These are phyloP conservation scores for Candida argentea DNA, from an alignment of 805 yeast genomes.

Conservation along the genomic window DNA sequence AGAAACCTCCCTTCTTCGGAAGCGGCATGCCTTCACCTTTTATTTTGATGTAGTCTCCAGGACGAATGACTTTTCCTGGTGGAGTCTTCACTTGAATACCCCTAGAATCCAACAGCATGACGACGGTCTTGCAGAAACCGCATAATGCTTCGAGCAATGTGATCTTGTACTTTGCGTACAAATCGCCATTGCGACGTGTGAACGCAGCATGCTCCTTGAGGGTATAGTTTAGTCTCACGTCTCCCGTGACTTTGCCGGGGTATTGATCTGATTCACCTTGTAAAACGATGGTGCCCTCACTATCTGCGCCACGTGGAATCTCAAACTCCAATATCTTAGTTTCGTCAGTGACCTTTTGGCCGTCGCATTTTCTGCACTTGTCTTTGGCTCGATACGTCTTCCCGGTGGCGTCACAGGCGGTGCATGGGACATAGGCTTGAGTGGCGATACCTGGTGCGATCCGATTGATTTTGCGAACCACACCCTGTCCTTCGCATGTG, in stretches of 20 bases:
- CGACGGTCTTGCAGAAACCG: constrained; percentile 60
- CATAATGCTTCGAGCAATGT: constrained; percentile 75
- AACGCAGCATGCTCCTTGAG: constrained; percentile 41
- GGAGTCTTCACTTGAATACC: constrained; percentile 55
- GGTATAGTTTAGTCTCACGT: constrained; percentile 54
- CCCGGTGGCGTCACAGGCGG: constrained; percentile 65
- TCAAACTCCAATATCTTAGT: constrained; percentile 67
- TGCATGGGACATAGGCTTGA: constrained; percentile 51
- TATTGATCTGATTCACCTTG: constrained; percentile 70
- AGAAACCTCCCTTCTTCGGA: constrained; percentile 10
- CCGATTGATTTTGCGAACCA: constrained; percentile 45
- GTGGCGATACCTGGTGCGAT: constrained; percentile 72
- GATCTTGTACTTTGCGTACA: constrained; percentile 49
- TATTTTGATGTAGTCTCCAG: constrained; percentile 58
- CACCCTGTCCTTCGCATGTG: constrained; percentile 67
- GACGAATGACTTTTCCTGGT: constrained; percentile 71
- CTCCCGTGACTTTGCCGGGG: constrained; percentile 67
- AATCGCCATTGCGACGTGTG: constrained; percentile 50
- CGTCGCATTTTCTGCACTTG: constrained; percentile 68
- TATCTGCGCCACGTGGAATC: constrained; percentile 60
- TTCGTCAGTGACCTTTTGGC: constrained; percentile 51
- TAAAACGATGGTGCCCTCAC: constrained; percentile 51
- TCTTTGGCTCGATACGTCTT: constrained; percentile 51
- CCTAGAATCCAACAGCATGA: constrained; percentile 75
- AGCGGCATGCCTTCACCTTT: constrained; percentile 81